phyloP scores from a whole-genome alignment of 345 rosid species.

The Durio zibethinus region DNA sequence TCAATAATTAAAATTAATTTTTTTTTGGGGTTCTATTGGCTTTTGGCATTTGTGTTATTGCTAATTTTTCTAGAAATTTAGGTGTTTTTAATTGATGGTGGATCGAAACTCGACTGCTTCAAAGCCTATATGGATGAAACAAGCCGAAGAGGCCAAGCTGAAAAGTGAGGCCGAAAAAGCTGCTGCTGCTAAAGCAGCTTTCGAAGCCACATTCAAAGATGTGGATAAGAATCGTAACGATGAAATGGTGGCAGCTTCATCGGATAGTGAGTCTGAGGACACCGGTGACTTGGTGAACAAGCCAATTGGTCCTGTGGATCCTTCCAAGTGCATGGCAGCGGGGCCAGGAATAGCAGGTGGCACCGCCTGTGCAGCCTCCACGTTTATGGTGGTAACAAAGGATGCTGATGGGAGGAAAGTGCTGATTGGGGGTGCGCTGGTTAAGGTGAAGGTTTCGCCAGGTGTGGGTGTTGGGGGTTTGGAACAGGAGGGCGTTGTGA shows the following conservation, averaged over 20 bases:
- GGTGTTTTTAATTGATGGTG: constrained; percentile 39
- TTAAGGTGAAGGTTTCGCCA: constrained; percentile 77
- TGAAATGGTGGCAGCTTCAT: constrained; percentile 43
- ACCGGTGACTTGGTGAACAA: constrained; percentile 58
- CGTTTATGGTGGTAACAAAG: constrained; percentile 76
- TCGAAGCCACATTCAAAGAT: constrained; percentile 88
- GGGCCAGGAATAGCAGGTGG: constrained; percentile 96
- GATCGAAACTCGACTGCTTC: constrained; percentile 38
- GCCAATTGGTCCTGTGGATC: constrained; percentile 91
- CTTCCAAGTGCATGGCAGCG: constrained; percentile 76
- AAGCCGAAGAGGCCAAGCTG: constrained; percentile 90
- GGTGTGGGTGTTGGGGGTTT: constrained; percentile 95
- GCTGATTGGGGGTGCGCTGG: constrained; percentile 63
- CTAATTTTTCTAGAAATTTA: not conserved
- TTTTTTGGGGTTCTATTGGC: not conserved
- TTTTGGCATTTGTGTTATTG: not conserved
- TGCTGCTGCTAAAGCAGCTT: constrained; percentile 95
- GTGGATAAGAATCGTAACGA: constrained; percentile 38
- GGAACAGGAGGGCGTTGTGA: constrained; percentile 85
- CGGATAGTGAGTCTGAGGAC: constrained; percentile 74
- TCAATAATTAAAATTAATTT: not conserved
- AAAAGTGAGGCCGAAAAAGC: constrained; percentile 87
- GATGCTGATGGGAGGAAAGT: constrained; percentile 88
- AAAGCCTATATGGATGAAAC: constrained; percentile 94
- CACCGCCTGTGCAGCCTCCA: constrained; percentile 81